A percentile compares a stretch with the other conserved stretches of the same genome.
phyloP scores from a whole-genome alignment of 345 rosid genomes.

The Brassica incana region DNA sequence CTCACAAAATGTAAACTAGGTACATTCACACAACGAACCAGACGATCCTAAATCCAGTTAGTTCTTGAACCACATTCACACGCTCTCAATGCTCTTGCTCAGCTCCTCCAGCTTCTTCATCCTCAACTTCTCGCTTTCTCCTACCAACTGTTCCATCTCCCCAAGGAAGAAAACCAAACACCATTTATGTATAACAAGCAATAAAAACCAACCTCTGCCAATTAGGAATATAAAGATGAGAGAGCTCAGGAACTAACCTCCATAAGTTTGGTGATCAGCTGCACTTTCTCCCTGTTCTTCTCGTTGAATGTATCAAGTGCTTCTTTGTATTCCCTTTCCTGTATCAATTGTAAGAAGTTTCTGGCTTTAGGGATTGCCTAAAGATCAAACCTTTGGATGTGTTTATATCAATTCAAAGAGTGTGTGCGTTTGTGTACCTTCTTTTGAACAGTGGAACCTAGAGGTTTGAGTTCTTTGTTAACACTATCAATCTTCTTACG shows the following conservation, averaged over 20 bases:
- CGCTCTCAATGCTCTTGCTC: conserved; percentile 66
- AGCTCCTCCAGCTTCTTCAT: conserved; percentile 87
- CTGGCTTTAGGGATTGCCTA: neutral
- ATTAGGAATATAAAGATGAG: neutral
- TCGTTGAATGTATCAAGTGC: conserved; percentile 71
- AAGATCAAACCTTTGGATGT: conserved; percentile 14
- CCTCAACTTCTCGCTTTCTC: conserved; percentile 82
- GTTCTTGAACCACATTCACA: conserved; percentile 24
- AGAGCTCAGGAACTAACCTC: conserved; percentile 52
- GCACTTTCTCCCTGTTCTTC: conserved; percentile 80
- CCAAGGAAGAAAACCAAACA: conserved; percentile 39
- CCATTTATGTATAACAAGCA: conserved; percentile 36
- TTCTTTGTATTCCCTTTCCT: conserved; percentile 75
- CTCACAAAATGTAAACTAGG: conserved; percentile 27
- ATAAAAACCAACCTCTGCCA: neutral
- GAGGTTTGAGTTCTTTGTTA: conserved; percentile 92
- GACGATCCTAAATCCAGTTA: conserved; percentile 39
- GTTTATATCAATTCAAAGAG: neutral
- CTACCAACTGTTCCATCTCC: conserved; percentile 70
- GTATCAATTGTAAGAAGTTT: neutral
- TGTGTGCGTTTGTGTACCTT: conserved; percentile 48
- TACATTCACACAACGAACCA: conserved; percentile 57
- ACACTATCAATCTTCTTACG: conserved; percentile 89
- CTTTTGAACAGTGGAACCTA: conserved; percentile 83
- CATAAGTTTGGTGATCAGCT: conserved; percentile 76